Percentiles rank a stretch among this genome's conserved stretches.
Evolutionary conservation across 2,329 filamentous ascomycete genomes (phyloP).

Genomic region (Plenodomus tracheiphilus): DNA sequence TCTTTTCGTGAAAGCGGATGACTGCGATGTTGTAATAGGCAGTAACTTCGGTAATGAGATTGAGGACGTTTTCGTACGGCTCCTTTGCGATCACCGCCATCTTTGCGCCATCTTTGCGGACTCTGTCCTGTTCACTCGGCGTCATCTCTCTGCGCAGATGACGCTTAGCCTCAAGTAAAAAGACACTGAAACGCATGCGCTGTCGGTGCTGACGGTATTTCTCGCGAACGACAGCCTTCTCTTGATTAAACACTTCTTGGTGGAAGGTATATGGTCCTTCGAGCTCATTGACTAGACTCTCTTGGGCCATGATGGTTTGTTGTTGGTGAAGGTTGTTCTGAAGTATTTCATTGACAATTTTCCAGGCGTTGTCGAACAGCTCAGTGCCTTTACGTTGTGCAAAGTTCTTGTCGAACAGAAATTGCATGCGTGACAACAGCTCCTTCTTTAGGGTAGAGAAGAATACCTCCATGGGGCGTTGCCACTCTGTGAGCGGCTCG

Average conservation of each 20-base stretch:
- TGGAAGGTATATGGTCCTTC: constrained; percentile 44
- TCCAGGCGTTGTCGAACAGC: constrained; percentile 28
- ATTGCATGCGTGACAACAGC: constrained; percentile 17
- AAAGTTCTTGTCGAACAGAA: constrained; percentile 36
- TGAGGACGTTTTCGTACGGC: constrained; percentile 62
- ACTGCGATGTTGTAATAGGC: constrained; percentile 72
- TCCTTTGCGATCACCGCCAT: constrained; percentile 56
- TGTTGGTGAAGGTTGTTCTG: constrained; percentile 31
- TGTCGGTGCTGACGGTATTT: constrained; percentile 31
- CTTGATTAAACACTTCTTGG: constrained; percentile 17
- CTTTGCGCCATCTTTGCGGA: constrained; percentile 25
- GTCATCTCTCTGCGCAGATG: constrained; percentile 15
- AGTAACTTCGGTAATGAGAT: constrained; percentile 64
- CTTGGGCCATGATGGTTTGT: constrained; percentile 18
- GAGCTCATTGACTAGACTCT: constrained; percentile 36
- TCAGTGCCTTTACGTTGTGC: constrained; percentile 29
- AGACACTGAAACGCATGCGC: constrained; percentile 27
- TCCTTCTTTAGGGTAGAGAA: constrained; percentile 21
- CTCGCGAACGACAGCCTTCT: constrained; percentile 18
- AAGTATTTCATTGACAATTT: constrained; percentile 33
- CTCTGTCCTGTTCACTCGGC: constrained; percentile 31
- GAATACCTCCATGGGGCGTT: constrained; percentile 26
- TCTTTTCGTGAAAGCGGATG: constrained; percentile 63
- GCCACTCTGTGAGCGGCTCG: constrained; percentile 34
- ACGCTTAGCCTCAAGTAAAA: constrained; percentile 26